phyloP scores from a whole-genome alignment of 768 basidiomycete genomes.

The Suillus subluteus region DNA sequence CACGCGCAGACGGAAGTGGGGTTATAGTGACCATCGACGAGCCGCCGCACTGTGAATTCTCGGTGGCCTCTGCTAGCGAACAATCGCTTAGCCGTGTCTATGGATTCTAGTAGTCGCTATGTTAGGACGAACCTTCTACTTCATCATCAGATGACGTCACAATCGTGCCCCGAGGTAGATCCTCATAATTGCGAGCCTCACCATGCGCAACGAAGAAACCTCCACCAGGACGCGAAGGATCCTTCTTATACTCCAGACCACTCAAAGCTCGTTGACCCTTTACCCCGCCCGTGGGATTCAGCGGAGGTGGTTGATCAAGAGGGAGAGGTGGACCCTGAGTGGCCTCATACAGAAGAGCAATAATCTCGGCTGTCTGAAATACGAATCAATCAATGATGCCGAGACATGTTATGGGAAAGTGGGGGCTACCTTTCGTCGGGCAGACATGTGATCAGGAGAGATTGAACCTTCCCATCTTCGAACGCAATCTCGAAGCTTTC shows the following conservation, averaged over 20 bases:
- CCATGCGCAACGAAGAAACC: conserved; percentile 79
- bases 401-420: not conserved
- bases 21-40: conserved; percentile 61
- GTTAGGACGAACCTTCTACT: conserved; percentile 51
- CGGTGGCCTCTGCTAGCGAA: conserved; percentile 19
- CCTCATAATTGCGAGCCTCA: conserved; percentile 51
- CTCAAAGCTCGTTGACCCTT: conserved; percentile 55
- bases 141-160: conserved; percentile 52
- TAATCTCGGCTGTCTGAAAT: conserved; percentile 88
- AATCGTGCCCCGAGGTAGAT: conserved; percentile 59
- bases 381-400: conserved; percentile 3
- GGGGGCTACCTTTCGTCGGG: conserved; percentile 77
- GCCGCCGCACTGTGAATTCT: conserved; percentile 21
- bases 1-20: conserved; percentile 40
- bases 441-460: conserved; percentile 93
- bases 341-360: conserved; percentile 88
- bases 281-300: conserved; percentile 82
- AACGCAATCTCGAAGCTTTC: conserved; percentile 82
- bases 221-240: conserved; percentile 80
- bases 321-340: conserved; percentile 74
- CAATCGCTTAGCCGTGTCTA: conserved; percentile 10
- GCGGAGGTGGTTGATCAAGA: conserved; percentile 58
- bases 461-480: conserved; percentile 86
- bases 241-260: conserved; percentile 74
- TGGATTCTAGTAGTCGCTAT: conserved; percentile 23